phyloP scores from a whole-genome alignment of 768 basidiomycete genomes.

The Mycena polygramma region DNA sequence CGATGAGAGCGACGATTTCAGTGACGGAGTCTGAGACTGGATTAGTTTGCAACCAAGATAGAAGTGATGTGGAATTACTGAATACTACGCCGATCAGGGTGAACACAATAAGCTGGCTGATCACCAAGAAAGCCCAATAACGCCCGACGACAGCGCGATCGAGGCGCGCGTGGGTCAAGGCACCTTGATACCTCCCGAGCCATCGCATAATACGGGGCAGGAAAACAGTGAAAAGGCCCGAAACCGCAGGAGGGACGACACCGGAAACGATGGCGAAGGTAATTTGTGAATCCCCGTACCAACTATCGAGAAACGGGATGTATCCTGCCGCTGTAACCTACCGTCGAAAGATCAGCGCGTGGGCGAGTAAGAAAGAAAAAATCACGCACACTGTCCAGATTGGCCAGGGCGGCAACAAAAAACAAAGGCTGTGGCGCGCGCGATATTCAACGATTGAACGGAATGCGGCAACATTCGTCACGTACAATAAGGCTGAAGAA shows the following conservation, averaged over 20 bases:
- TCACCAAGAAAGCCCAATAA: slow-evolving; percentile 88
- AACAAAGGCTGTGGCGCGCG: slow-evolving; percentile 63
- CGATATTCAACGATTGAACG: too few relatives aligned
- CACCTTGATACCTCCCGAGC: slow-evolving; percentile 71
- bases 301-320: slow-evolving; percentile 72
- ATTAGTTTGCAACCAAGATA: background rate
- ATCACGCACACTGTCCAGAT: slow-evolving; percentile 73
- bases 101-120: slow-evolving; percentile 88
- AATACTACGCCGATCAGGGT: slow-evolving; percentile 83
- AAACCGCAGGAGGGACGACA: slow-evolving; percentile 85
- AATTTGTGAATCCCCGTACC: slow-evolving; percentile 68
- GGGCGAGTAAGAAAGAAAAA: background rate
- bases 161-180: slow-evolving; percentile 69
- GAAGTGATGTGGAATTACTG: slow-evolving; percentile 52
- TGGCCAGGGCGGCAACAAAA: slow-evolving; percentile 85
- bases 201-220: slow-evolving; percentile 85
- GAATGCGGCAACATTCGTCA: too few relatives aligned
- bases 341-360: background rate
- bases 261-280: slow-evolving; percentile 84
- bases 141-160: slow-evolving; percentile 85
- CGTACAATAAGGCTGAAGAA: slow-evolving; percentile 78
- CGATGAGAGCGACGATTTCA: slow-evolving; percentile 47
- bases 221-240: slow-evolving; percentile 80
- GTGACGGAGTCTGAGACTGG: slow-evolving; percentile 45
- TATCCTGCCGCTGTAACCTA: slow-evolving; percentile 61